Evolutionary conservation across 1,284 basidiomycete genomes (phyloP), one percentile per base, ranked within the genome.

Genomic region (Cutaneotrichosporon dermatis): DNA sequence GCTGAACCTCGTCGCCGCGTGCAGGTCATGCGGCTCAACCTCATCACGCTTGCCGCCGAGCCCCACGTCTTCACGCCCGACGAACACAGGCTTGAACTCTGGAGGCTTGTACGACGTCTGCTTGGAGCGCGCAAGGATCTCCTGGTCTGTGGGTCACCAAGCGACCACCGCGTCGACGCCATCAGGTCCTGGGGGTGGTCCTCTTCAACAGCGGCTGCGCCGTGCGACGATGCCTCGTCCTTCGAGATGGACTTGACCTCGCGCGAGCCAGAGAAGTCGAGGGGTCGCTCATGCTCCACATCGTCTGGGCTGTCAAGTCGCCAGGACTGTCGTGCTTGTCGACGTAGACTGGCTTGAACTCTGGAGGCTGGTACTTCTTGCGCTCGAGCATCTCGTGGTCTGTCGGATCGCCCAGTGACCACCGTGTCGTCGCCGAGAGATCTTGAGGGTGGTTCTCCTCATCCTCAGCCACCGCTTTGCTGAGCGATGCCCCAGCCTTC

Each of bases 371-470:
- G 50, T 51, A 51, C 39, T 51, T 51, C 50, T 51, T 39, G 39
- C 50, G 50, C 4, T 37, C 50, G 7, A 51, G 50, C 39, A 51
- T 42, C 39, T 51, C 51, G 34, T 53, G 42, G 51, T 53, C 51
- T 7, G 42, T 44, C 3, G 51, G 51, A 12, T 53, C 51, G 34
- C 51, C 51, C 11, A 53, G 34, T 7, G 33, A 35, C 51, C 51
- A 53, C 7, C 41, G 33, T 4, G 51, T 53, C n/a, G 33, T 6
- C 6, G 51, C 51, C 33, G 33, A n/a, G 41, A 53, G 51, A 33
- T 53, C 51, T 13, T 53, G 51, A 6, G 51, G 51, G 40, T 35
- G 25, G n/a, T 53, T 33, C 6, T 53, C 51, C 51, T 53, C 51
- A 25, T 25, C 25, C 25, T 25, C 25, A 25, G 25, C 25, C 25